These are phyloP conservation scores for Paulownia fortunei DNA, from an alignment of 257 asterid species.

Conservation along the genomic window DNA sequence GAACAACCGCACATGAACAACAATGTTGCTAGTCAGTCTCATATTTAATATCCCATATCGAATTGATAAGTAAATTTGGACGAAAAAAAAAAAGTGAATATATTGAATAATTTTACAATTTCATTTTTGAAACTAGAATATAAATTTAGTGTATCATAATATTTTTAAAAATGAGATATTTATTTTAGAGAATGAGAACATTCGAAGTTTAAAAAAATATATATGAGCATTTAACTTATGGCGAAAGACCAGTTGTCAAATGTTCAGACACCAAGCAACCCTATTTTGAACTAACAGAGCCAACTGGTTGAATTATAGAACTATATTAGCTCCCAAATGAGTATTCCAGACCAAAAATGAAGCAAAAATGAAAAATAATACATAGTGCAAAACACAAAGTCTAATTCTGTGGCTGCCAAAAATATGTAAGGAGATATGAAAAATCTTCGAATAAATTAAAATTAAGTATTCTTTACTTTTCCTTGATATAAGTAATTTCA, in stretches of 20 bases:
- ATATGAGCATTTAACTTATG: neutral
- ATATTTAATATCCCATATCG: neutral
- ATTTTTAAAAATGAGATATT: neutral
- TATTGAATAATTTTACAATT: no score
- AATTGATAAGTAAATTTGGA: no score
- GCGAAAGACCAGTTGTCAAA: neutral
- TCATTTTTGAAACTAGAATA: no score
- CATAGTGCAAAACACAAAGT: neutral
- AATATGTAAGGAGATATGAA: neutral
- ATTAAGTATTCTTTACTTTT: neutral
- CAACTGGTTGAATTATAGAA: neutral
- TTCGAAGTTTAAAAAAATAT: no score
- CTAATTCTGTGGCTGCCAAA: neutral
- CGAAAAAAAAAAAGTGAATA: no score
- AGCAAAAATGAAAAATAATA: neutral
- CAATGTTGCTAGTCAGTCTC: neutral
- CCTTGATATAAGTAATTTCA: conserved; percentile 7
- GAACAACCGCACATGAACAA: neutral
- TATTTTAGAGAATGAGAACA: neutral
- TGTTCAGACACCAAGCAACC: conserved; percentile 31
- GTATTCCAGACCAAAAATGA: neutral
- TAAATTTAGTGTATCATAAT: no score
- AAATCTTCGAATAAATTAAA: neutral
- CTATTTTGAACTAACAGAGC: conserved; percentile 12
- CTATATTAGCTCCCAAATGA: neutral